phyloP scores from a whole-genome alignment of 2,329 filamentous ascomycete species.

The Pseudogymnoascus sp. region DNA sequence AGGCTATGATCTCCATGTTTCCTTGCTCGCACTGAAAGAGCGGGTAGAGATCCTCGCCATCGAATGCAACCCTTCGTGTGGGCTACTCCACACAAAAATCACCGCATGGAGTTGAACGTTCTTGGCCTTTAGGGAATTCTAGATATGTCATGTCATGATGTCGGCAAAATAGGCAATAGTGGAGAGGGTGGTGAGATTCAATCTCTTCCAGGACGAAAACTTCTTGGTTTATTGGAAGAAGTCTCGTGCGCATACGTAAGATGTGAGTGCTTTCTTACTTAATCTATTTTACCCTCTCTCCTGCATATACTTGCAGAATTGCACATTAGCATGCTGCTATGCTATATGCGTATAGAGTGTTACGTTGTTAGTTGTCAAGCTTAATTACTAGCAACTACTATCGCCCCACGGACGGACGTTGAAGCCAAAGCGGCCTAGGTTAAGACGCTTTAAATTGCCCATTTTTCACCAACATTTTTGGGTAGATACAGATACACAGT shows the following conservation, averaged over 20 bases:
- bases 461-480: background rate
- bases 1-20: slow-evolving; percentile 2
- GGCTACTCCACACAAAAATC: background rate
- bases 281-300: background rate
- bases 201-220: background rate
- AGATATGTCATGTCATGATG: background rate
- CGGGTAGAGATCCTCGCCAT: background rate
- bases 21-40: background rate
- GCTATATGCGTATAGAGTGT: too few relatives aligned
- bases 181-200: background rate
- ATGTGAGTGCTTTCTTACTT: background rate
- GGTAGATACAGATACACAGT: background rate
- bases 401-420: background rate
- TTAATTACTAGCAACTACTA: background rate
- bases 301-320: slow-evolving; percentile 5
- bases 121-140: background rate
- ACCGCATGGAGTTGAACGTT: background rate
- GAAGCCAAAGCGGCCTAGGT: background rate
- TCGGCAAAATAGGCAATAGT: background rate
- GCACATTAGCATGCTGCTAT: background rate
- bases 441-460: background rate
- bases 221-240: background rate
- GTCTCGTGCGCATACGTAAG: background rate
- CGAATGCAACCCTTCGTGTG: background rate
- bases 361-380: background rate